Evolutionary conservation across 306 rosid genomes (phyloP), one percentile per base, ranked within the genome.

Genomic region (Acacia crassicarpa): DNA sequence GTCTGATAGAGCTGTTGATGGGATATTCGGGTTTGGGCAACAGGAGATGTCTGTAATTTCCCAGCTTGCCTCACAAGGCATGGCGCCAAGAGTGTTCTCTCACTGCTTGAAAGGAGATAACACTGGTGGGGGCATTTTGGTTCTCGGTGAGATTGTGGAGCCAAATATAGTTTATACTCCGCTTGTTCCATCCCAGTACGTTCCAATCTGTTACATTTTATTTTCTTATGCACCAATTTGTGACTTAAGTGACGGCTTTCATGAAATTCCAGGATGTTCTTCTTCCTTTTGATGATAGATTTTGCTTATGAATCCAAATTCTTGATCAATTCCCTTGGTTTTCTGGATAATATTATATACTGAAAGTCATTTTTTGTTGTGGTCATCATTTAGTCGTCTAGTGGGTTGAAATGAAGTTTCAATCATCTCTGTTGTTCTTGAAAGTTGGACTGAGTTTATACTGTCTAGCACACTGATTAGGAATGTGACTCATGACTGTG

Each of bases 11-110:
- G 97, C 99, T 33, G 95, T 96, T 11, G 99, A 91, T 67, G 99
- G 99, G 67, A 96, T 96, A 80, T 96, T 96, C 65, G 99, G 99
- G 44, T 93, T 96, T 38, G 99, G 99, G 74, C 99, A 93, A 68
- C 98, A 91, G 82, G 84, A 41, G 8, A 80, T 93, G 97, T 96
- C 98, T 83, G 90, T 91, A 48, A 85, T 96, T 78, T 96, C 99
- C 6, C 99, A 96, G 74, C 90, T 96, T n/a, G 79, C 98, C 73
- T 91, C 97, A 17, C 98, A 86, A 82, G 97, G 98, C 84, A 53
- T 88, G 71, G 92, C 98, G 32, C 95, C 99, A 11, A 91, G 88
- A 74, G 92, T 85, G 53, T 96, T 96, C 88, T 96, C 99, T 22
- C 99, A 96, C 81, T 96, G 99, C 84, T 90, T 96, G 83, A 93